phyloP scores from a whole-genome alignment of 495 filamentous ascomycete species.

The Penicillium canariense region DNA sequence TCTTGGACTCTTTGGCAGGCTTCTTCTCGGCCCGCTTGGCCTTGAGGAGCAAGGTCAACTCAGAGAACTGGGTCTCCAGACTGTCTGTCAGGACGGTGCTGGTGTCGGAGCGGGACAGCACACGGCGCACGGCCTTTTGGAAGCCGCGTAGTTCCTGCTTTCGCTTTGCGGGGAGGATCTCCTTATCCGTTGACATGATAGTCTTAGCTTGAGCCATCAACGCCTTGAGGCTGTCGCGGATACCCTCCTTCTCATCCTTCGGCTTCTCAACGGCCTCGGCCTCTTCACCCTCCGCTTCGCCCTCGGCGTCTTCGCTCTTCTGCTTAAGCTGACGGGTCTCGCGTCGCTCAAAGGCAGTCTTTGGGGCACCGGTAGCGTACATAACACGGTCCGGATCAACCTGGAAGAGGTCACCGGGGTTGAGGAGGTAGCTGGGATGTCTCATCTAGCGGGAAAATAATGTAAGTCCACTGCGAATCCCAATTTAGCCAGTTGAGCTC shows the following conservation, averaged over 20 bases:
- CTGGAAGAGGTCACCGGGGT: slow-evolving; percentile 97
- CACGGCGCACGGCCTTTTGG: slow-evolving; percentile 50
- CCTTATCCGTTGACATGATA: slow-evolving; percentile 49
- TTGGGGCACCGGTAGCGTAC: slow-evolving; percentile 76
- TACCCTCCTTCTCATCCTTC: slow-evolving; percentile 29
- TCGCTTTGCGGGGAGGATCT: slow-evolving; percentile 53
- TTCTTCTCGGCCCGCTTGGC: slow-evolving; percentile 37
- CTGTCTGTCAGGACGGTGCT: slow-evolving; percentile 45
- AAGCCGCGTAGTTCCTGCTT: slow-evolving; percentile 63
- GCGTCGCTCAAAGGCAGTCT: slow-evolving; percentile 50
- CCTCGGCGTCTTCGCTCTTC: slow-evolving; percentile 24
- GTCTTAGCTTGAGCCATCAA: slow-evolving; percentile 53
- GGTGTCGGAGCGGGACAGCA: slow-evolving; percentile 49
- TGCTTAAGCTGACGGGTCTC: slow-evolving; percentile 32
- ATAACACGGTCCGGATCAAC: slow-evolving; percentile 87
- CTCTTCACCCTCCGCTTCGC: slow-evolving; percentile 28
- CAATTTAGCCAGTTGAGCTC: background rate
- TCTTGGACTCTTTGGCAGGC: slow-evolving; percentile 17
- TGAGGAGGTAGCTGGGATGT: slow-evolving; percentile 90
- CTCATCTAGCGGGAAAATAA: slow-evolving; percentile 61
- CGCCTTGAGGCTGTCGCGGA: slow-evolving; percentile 47
- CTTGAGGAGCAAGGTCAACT: slow-evolving; percentile 42
- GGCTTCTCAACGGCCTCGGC: slow-evolving; percentile 24
- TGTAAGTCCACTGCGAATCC: slow-evolving; percentile 3
- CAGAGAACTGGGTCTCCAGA: slow-evolving; percentile 52